Evolutionary conservation across 352 stramenopile genomes (phyloP).

Genomic region (Blastocystis sp.): DNA sequence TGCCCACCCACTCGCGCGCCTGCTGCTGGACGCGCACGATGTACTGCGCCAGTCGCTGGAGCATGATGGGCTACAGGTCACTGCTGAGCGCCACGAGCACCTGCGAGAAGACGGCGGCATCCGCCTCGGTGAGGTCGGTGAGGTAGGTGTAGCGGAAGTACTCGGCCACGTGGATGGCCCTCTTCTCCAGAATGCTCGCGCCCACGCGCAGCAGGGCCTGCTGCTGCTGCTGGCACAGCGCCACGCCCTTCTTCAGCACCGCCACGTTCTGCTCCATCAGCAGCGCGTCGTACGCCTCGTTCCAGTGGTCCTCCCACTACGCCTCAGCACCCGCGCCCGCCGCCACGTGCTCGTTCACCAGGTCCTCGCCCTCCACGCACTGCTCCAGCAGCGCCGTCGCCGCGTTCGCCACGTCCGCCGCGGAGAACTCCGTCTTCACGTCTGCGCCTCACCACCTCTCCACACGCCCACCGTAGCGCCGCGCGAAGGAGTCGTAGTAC

Average conservation of each 20-base stretch:
- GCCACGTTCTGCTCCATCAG: slow-evolving; percentile 43
- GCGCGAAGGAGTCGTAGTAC: slow-evolving; percentile 51
- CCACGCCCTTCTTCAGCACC: slow-evolving; percentile 39
- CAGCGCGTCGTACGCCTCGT: slow-evolving; percentile 62
- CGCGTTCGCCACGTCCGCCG: slow-evolving; percentile 44
- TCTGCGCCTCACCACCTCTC: not conserved
- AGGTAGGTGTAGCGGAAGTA: slow-evolving; percentile 53
- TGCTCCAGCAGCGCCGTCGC: slow-evolving; percentile 30
- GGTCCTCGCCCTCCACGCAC: not conserved
- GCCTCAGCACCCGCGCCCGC: not conserved
- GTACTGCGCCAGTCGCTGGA: slow-evolving; percentile 51
- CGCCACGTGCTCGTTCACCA: slow-evolving; percentile 51
- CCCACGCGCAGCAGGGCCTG: slow-evolving; percentile 35
- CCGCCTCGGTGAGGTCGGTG: slow-evolving; percentile 45
- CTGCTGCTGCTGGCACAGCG: slow-evolving; percentile 35
- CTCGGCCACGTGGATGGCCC: slow-evolving; percentile 49
- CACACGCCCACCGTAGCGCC: slow-evolving; percentile 40
- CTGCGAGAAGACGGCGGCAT: slow-evolving; percentile 54
- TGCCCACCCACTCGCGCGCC: slow-evolving; percentile 29
- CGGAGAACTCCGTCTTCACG: slow-evolving; percentile 32
- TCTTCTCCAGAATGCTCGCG: slow-evolving; percentile 42
- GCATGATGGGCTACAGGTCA: slow-evolving; percentile 19
- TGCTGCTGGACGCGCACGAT: slow-evolving; percentile 58
- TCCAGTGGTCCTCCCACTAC: slow-evolving; percentile 68
- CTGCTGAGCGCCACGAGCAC: too few relatives aligned